Evolutionary conservation across 1,284 basidiomycete species (phyloP), one percentile per base, ranked within the genome.

Genomic region (Retiboletus flavoniger): DNA sequence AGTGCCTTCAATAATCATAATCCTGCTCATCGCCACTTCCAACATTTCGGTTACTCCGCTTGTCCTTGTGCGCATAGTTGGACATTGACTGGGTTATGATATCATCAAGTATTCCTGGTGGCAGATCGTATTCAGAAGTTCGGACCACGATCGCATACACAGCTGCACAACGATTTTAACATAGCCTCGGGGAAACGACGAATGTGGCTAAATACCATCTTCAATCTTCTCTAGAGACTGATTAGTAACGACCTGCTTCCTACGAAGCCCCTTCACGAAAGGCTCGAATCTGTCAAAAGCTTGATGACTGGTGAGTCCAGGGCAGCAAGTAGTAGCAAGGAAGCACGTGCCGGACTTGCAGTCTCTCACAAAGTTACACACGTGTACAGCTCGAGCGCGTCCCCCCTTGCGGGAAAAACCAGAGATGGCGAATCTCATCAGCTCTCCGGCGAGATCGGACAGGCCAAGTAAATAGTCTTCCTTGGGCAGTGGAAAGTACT

Each of bases 371-470:
- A 93, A 94, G 31, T 75, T 77, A 68, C 89, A 89, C 3, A 93
- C 82, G 56, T 84, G 76, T 40, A 76, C 76, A 6, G 92, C 90
- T 59, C 81, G 86, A 55, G 79, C 75, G 47, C 86, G 83, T 24
- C 91, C 87, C 2, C 88, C 88, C 32, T 83, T 83, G 21, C 82
- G 82, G 8, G 87, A 77, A 44, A 90, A 82, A 13, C 83, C 78
- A 40, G 85, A 90, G 56, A 95, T 97, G 4, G 94, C 93, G 59
- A 89, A 91, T 35, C 96, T 83, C 96, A 98, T 98, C n/a, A 96
- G 82, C 72, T 98, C 96, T 40, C 96, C 96, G 0, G 94, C 97
- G 32, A 99, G 77, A 70, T 99, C 96, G 2, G 93, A 94, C 29
- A 98, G 75, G 14, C 96, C 96, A 2, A 98, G 82, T 14, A 98